Evolutionary conservation across 352 stramenopile species (phyloP).

Genomic region (Globisporangium orthogonon): DNA sequence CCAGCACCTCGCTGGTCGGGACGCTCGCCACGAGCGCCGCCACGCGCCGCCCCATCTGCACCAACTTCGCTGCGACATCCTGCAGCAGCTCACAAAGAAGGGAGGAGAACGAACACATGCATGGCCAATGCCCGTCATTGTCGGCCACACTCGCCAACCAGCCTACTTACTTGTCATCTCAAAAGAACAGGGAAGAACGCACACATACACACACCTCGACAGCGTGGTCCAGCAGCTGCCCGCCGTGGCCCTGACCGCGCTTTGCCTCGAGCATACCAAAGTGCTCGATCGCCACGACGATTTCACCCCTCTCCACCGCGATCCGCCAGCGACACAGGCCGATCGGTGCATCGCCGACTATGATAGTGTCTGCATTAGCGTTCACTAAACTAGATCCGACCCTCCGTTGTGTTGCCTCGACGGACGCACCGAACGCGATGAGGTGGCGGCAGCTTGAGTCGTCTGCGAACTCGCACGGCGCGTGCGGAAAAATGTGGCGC

Average conservation of each 20-base stretch:
- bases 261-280: conserved; percentile 52
- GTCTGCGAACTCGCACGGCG: conserved; percentile 20
- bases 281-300: conserved; percentile 46
- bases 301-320: conserved; percentile 23
- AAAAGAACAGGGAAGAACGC: background rate
- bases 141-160: background rate
- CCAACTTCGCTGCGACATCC: background rate
- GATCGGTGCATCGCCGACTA: conserved; percentile 70
- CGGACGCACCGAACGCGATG: conserved; percentile 50
- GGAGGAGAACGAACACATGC: background rate
- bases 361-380: too few species aligned
- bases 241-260: conserved; percentile 43
- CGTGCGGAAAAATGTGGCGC: conserved; percentile 31
- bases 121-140: background rate
- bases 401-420: background rate
- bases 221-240: conserved; percentile 24
- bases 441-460: conserved; percentile 43
- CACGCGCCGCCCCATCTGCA: background rate
- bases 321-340: conserved; percentile 45
- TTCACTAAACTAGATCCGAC: too few species aligned
- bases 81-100: background rate
- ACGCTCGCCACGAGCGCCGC: background rate
- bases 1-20: background rate
- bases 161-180: background rate
- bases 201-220: background rate